Base-by-base conservation (phyloP, 1,284 basidiomycete genomes). In the Polyporus tsugae region DNA sequence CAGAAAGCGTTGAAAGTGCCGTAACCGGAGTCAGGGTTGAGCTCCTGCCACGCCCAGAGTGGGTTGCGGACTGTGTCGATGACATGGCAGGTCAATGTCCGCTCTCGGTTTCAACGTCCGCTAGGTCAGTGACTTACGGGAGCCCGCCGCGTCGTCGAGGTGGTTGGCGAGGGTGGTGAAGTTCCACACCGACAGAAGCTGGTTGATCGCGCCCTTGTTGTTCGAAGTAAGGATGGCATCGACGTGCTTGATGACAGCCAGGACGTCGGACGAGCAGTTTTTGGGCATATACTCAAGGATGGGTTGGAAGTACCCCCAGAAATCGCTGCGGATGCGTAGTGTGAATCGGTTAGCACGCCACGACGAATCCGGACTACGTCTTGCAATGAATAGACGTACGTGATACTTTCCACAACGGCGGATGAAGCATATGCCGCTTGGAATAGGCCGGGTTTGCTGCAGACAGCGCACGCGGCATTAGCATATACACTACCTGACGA, bases 261-360 rank as follows among this genome's bases (percentile, higher is more conserved):
- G 80, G 35, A 93, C 85, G 73, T 93, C 91, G 0, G 88, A 84
- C 13, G 90, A 92, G 78, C 91, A 93, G 77, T 93, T 93, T 72
- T 82, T 74, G 0, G 91, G 89, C 90, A 92, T 93, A 74, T 87
- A 82, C 70, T 87, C 82, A 11, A 87, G 85, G 70, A 91, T 86
- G 19, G 90, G 90, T 70, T 91, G 89, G 78, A 91, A 92, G 76
- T 92, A 93, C 65, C 81, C 82, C 86, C 91, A 92, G 76, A 86
- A 92, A 74, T 91, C 76, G 36, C 78, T 79, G 65, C 22, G 55
- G 22, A 49, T 60, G 4, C 36, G 38, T 9, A 38, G 11, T 7
- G 25, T 33, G 44, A 38, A 29, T 13, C 19, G 10, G 39, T 60
- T 38, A 60, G 25, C 39, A 38, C 36, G 36, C n/a, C 53, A n/a